phyloP scores from a whole-genome alignment of 306 rosid species.

The Urtica urens region DNA sequence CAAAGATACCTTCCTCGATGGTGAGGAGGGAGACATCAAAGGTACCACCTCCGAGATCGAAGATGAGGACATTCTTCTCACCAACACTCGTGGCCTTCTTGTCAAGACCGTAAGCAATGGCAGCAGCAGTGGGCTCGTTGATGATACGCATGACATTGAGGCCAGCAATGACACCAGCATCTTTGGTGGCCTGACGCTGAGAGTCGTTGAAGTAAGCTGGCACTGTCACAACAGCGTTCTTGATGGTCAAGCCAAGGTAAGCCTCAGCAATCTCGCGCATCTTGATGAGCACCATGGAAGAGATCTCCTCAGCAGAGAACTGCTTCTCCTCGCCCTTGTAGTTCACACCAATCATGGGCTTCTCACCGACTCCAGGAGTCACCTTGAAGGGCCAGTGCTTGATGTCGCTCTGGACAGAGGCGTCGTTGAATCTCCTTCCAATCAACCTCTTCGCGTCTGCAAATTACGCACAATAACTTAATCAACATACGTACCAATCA shows the following conservation, averaged over 20 bases:
- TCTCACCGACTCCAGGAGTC: constrained; percentile 32
- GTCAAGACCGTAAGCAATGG: constrained; percentile 67
- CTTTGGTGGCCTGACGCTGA: constrained; percentile 65
- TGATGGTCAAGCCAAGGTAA: constrained; percentile 35
- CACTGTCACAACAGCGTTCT: constrained; percentile 55
- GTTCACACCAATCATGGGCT: constrained; percentile 56
- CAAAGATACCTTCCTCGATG: constrained; percentile 74
- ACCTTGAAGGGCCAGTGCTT: constrained; percentile 69
- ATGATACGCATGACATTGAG: constrained; percentile 58
- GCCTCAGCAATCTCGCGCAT: constrained; percentile 71
- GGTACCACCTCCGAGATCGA: constrained; percentile 62
- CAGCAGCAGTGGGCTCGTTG: constrained; percentile 64
- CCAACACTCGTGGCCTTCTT: constrained; percentile 45
- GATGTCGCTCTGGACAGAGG: constrained; percentile 51
- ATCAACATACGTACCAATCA: too few relatives aligned
- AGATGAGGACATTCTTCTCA: constrained; percentile 56
- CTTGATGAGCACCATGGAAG: constrained; percentile 54
- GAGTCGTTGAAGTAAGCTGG: constrained; percentile 63
- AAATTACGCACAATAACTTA: background rate
- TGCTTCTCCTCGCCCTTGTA: constrained; percentile 53
- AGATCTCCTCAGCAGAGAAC: constrained; percentile 56
- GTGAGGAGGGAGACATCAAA: constrained; percentile 67
- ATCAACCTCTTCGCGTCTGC: constrained; percentile 61
- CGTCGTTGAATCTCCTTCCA: constrained; percentile 41
- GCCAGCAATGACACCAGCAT: constrained; percentile 55